Percentiles rank a stretch among this genome's conserved stretches.
These are phyloP conservation scores for Leccinum pellstonianum DNA, from an alignment of 768 basidiomycete species.

Conservation along the genomic window DNA sequence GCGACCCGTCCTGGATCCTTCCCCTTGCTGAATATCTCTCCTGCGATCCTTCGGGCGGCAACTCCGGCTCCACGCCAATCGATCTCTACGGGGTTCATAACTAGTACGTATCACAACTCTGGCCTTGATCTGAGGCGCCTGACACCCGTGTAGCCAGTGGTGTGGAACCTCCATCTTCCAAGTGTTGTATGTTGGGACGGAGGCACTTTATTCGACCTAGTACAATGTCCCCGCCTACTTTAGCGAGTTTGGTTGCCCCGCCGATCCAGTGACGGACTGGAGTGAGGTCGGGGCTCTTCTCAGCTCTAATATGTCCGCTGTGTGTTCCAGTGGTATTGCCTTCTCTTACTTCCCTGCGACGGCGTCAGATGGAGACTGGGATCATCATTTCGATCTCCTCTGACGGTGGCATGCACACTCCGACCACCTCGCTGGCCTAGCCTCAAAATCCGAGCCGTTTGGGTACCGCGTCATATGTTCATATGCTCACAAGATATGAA, in stretches of 20 bases:
- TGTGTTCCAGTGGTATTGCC: conserved; percentile 88
- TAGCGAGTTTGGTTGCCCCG: conserved; percentile 82
- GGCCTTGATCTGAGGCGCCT: not conserved
- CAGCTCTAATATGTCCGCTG: conserved; percentile 67
- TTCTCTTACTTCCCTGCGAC: conserved; percentile 86
- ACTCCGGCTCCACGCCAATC: conserved; percentile 61
- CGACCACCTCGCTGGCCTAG: no score
- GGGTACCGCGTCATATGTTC: no score
- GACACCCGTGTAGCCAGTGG: conserved; percentile 59
- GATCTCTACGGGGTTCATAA: conserved; percentile 88
- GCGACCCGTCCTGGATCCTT: conserved; percentile 55
- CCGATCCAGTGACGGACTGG: conserved; percentile 64
- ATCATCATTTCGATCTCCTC: conserved; percentile 70
- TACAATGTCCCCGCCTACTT: conserved; percentile 82
- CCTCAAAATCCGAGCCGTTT: no score
- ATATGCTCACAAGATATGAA: no score
- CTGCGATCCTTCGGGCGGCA: conserved; percentile 58
- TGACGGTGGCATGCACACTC: conserved; percentile 38
- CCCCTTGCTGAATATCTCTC: conserved; percentile 76
- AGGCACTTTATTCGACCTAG: conserved; percentile 55
- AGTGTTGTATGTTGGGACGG: conserved; percentile 53
- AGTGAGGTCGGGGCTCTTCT: conserved; percentile 76
- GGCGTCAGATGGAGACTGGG: conserved; percentile 75
- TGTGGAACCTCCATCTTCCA: conserved; percentile 68
- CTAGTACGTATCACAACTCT: conserved; percentile 52